Base-by-base conservation (phyloP, 768 basidiomycete genomes). In the Agaricus subrufescens region DNA sequence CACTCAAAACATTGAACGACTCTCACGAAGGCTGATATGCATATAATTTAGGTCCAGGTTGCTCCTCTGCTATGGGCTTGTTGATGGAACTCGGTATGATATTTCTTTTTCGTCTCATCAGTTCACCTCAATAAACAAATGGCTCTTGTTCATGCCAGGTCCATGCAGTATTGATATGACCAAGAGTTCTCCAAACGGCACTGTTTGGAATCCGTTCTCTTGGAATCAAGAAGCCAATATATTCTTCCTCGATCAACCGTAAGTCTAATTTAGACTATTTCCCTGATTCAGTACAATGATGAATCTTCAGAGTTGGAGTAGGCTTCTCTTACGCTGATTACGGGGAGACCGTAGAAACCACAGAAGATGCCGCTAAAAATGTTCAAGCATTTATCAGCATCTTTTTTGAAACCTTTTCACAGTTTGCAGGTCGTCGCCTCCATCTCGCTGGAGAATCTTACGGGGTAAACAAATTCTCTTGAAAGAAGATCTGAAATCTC, bases 401-500 rank as follows among this genome's bases (percentile, higher is more conserved):
- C 54, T 91, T 91, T 70, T 89, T 91, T 61, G 85, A 91, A 61
- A 84, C 85, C 0, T 94, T 92, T 72, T 73, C 76, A 12, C 79
- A 89, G 59, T 91, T 88, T 67, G 65, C 81, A 46, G 87, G 86
- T 7, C 71, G 89, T 26, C 73, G 80, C 1, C 75, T 93, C 42
- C 87, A 91, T 60, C 73, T 92, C 44, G 76, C 89, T 0, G 91
- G 89, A 31, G 90, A 92, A 71, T 90, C 86, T 1, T 91, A 91
- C 60, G 89, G 82, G 0, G 55, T 55, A 40, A 23, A 19, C 19
- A 19, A 19, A 19, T 19, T 19, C 19, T 19, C 19, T 34, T 34
- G 34, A 34, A 34, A 47, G 26, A 30, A n/a, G 5, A 15, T 30
- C 37, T 29, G 30, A 14, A 2, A 27, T 47, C 7, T 46, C 15